Conservation (phyloP, 108 stramenopile genomes). For the Skeletonema grethae region DNA sequence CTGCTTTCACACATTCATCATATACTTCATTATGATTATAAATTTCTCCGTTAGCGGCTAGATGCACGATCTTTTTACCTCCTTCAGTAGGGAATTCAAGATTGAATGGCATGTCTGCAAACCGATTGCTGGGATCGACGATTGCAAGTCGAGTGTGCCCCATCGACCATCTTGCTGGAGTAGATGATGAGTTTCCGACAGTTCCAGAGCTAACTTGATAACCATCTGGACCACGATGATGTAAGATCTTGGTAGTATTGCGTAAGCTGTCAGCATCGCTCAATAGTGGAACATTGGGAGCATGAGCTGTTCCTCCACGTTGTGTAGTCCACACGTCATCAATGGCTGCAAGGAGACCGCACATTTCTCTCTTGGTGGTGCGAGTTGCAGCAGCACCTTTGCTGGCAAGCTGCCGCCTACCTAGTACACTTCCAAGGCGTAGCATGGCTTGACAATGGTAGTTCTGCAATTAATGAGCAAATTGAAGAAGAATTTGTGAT, state of each 20-base stretch:
- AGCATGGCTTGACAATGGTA: background rate
- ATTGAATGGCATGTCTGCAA: conserved; percentile 72
- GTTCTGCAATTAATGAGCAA: background rate
- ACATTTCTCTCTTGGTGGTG: conserved; percentile 10
- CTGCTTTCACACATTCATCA: conserved; percentile 44
- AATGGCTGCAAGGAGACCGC: conserved; percentile 58
- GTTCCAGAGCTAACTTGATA: conserved; percentile 41
- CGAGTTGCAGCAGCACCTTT: background rate
- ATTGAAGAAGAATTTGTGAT: background rate
- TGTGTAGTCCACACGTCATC: conserved; percentile 59
- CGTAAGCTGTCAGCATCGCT: conserved; percentile 28
- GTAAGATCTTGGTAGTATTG: conserved; percentile 44
- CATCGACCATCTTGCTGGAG: conserved; percentile 35
- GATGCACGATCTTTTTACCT: conserved; percentile 39
- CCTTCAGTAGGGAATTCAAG: conserved; percentile 44
- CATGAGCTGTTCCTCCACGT: background rate
- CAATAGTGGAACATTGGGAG: conserved; percentile 39
- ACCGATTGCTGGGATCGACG: conserved; percentile 61
- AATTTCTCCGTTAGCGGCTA: conserved; percentile 82
- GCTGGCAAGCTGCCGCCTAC: conserved; percentile 3
- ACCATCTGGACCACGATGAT: conserved; percentile 70
- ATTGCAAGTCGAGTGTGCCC: conserved; percentile 75
- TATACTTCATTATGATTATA: conserved; percentile 71
- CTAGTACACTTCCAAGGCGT: conserved; percentile 2
- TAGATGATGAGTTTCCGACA: conserved; percentile 19